phyloP scores from a whole-genome alignment of 345 rosid genomes.

The Citrus reticulata region DNA sequence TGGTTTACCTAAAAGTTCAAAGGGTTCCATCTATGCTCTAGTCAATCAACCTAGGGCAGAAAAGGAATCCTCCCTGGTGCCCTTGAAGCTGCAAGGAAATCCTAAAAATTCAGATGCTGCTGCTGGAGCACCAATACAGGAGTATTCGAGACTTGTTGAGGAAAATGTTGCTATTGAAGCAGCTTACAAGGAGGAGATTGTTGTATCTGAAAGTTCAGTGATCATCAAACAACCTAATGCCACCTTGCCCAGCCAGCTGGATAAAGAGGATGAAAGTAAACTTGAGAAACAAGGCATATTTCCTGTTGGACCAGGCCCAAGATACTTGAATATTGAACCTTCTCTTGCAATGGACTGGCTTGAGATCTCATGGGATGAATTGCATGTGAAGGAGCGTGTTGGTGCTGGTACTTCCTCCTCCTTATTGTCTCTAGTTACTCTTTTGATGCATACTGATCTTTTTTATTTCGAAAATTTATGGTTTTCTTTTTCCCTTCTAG shows the following conservation, averaged over 20 bases:
- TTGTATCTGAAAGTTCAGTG: slow-evolving; percentile 27
- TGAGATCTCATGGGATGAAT: slow-evolving; percentile 87
- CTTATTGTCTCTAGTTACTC: background rate
- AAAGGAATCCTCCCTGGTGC: slow-evolving; percentile 31
- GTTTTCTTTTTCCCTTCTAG: slow-evolving; percentile 30
- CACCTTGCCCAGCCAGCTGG: slow-evolving; percentile 32
- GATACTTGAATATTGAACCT: slow-evolving; percentile 75
- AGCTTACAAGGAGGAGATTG: slow-evolving; percentile 35
- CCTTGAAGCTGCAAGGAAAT: slow-evolving; percentile 25
- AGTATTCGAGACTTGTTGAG: slow-evolving; percentile 26
- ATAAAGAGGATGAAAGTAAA: slow-evolving; percentile 34
- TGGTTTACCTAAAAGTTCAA: slow-evolving; percentile 20
- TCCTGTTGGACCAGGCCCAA: slow-evolving; percentile 43
- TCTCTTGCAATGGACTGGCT: slow-evolving; percentile 99
- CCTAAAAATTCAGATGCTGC: slow-evolving; percentile 24
- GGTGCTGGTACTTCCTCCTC: slow-evolving; percentile 74
- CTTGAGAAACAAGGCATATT: slow-evolving; percentile 37
- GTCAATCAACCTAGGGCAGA: slow-evolving; percentile 29
- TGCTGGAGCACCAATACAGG: slow-evolving; percentile 19
- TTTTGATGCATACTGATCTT: background rate
- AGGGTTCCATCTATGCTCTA: slow-evolving; percentile 15
- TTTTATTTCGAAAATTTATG: background rate
- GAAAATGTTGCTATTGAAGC: slow-evolving; percentile 22
- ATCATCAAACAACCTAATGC: slow-evolving; percentile 29
- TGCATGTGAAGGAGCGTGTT: slow-evolving; percentile 86